Conservation (phyloP, 768 basidiomycete genomes). For the Guyanaporus albipodus region DNA sequence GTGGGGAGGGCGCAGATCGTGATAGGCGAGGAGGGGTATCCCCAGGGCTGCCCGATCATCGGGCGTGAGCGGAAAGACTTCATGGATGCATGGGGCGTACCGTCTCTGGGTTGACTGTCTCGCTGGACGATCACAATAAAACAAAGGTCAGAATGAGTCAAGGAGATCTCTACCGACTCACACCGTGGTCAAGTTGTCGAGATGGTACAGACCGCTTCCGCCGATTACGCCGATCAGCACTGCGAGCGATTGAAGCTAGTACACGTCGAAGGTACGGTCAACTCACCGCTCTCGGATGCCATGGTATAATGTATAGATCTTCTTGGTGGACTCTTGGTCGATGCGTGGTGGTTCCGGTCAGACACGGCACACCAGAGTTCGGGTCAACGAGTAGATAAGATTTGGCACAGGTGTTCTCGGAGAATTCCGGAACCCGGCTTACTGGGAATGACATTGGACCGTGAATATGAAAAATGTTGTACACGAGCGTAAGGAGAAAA, state of each 20-base stretch:
- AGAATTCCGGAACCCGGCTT: no score
- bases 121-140: constrained; percentile 40
- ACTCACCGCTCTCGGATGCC: constrained; percentile 18
- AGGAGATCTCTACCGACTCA: constrained; percentile 38
- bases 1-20: constrained; percentile 87
- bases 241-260: constrained; percentile 22
- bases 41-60: constrained; percentile 71
- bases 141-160: not conserved
- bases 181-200: constrained; percentile 88
- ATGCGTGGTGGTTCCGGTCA: not conserved
- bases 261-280: not conserved
- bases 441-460: no score
- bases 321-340: not conserved
- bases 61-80: not conserved
- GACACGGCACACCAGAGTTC: no score
- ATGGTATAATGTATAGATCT: not conserved
- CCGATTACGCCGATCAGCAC: constrained; percentile 88
- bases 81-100: constrained; percentile 40
- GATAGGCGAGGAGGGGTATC: constrained; percentile 85
- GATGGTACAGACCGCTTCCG: constrained; percentile 88
- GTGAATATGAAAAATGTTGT: no score
- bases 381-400: no score
- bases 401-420: no score
- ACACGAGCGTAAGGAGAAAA: no score
- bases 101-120: constrained; percentile 76